Evolutionary conservation across 2,329 filamentous ascomycete species (phyloP), one percentile per base, ranked within the genome.

Genomic region (Aspergillus awamori): DNA sequence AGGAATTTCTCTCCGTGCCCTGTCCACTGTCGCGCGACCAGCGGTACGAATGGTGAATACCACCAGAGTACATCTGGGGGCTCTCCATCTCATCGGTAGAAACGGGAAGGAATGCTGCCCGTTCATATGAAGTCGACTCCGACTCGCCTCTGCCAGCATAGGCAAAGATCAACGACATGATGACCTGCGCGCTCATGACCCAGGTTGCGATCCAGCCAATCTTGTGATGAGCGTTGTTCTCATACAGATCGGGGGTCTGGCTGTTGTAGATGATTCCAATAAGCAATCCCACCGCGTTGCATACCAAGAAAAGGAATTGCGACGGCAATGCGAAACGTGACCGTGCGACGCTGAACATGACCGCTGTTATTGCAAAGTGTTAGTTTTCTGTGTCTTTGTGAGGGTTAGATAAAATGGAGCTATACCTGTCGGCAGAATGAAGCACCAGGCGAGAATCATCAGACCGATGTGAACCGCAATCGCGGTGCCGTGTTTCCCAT

Each of bases 341-440:
- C 63, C 86, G 87, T 38, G 89, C 89, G 65, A 97, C 82, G 58
- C 92, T 96, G 65, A 98, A 83, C 87, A 97, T 92, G 53, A 96
- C 88, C 66, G 87, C 92, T 95, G 26, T n/a, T 28, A 39, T 41
- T 43, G 11, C 28, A 39, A 39, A 30, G 15, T 11, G 53, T 64
- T 56, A 64, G 48, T 51, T 20, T 15, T 11, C n/a, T 11, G 13
- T 26, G 22, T 41, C 43, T 36, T 36, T 36, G 26, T 36, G 33
- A 11, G 17, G n/a, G 17, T 41, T n/a, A 38, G 17, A 11, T 15
- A 2, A 15, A 3, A 15, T 47, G 17, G 38, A 53, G 53, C 26
- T 87, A 79, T 82, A 90, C 91, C 88, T 62, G 89, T 75, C 54
- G 92, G 92, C 58, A 94, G 81, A 53, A 90, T 72, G 58, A 93